Base-by-base conservation (phyloP, 73 alveolate species). In the Stentor coeruleus region DNA sequence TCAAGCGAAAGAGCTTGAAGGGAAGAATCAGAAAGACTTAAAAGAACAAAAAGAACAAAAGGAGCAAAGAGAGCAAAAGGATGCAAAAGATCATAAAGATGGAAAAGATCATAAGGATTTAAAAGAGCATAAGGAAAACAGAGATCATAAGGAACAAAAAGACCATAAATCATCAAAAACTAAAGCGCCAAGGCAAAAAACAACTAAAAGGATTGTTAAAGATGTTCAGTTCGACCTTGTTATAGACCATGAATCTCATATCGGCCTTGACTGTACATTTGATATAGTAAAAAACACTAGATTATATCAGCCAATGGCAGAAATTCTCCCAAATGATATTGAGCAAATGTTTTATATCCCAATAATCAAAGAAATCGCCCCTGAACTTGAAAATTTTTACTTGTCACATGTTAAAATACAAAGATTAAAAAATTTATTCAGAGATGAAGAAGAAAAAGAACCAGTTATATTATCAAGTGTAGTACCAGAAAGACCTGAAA, bases 321-420 rank as follows among this genome's bases (percentile, higher is more conserved):
- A 66, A 20, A 14, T 66, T 1, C 40, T 66, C 2, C 79, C 79
- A 11, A 20, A 20, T 1, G 79, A 66, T 33, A 20, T 31, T 20
- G 79, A 66, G n/a, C n/a, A 20, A 20, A 66, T 66, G 42, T 31
- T 66, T 66, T 66, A 66, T 66, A 20, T 31, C 0, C n/a, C 79
- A 1, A 26, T 31, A 33, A 15, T 66, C 41, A 20, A 20, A 11
- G 79, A 66, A 14, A 66, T 66, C 49, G 37, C n/a, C 1, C 79
- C 79, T 20, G 79, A 66, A 66, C 79, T 66, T 66, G 79, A 66
- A 66, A 66, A 20, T 33, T 66, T 66, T 66, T 66, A 66, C 2
- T 28, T 66, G 49, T 66, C 79, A 26, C n/a, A 66, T 66, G 37
- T 66, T 31, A 66, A 66, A 40, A 20, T 66, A 20, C 37, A 20